Base-by-base conservation (phyloP, 1,284 basidiomycete species). In the Mycena sp. region DNA sequence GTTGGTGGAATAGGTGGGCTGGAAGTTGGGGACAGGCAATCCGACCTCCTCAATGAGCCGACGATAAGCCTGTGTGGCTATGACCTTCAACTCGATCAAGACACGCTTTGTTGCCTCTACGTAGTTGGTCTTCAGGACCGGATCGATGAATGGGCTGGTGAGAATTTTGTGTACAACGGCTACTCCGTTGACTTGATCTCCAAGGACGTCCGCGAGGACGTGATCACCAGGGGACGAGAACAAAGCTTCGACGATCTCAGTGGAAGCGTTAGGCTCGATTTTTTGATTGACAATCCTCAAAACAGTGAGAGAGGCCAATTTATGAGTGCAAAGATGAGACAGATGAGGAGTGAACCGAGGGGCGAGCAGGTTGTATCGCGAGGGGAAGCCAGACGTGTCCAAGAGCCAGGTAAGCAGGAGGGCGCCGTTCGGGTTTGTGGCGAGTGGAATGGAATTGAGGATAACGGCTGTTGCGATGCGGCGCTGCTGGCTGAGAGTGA, bases 371-470 rank as follows among this genome's bases (percentile, higher is more conserved):
- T 92, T 89, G 80, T 97, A 99, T 43, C 98, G 87, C 4, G 96
- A 97, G 1, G 94, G 92, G 78, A 99, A 92, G 67, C 88, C 89
- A 43, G 95, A 97, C 0, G 94, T 92, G 73, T 99, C 98, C 63
- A 99, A 86, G 29, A 99, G 85, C 98, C 98, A 99, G 3, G 96
- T 99, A 53, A 99, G 81, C 53, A 99, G 82, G 58, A 99, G 81
- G 0, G 97, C 94, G 49, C 98, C 98, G 72, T 99, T 99, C 12
- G 96, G 94, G 74, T 98, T 99, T 30, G 97, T 99, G 5, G 97
- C 96, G 62, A 99, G 84, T 14, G 97, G 97, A 61, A 99, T 98
- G 7, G 96, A 98, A 80, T 99, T 98, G 71, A 99, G 85, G 66
- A 99, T 93, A 75, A 99, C 85, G 12, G 96, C 93, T 1, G 95